phyloP scores from a whole-genome alignment of 768 basidiomycete genomes.

The Steccherinum ochraceum region DNA sequence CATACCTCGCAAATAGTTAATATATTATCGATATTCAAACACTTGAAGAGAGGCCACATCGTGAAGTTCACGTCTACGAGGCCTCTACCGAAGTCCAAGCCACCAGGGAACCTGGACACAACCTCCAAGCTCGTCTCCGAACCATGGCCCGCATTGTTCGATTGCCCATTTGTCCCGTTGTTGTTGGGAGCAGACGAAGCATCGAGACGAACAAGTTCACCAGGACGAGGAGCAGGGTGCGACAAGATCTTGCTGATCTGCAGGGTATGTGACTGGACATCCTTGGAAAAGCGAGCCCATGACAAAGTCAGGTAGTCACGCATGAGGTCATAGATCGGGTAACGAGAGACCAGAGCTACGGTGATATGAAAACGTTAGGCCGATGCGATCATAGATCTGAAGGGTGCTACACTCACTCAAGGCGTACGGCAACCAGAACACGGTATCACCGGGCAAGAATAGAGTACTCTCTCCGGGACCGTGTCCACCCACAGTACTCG shows the following conservation, averaged over 20 bases:
- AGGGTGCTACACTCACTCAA: constrained; percentile 58
- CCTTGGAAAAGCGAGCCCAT: constrained; percentile 92
- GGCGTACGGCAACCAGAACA: constrained; percentile 93
- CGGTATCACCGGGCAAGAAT: constrained; percentile 83
- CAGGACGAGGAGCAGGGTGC: constrained; percentile 81
- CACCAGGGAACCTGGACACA: constrained; percentile 87
- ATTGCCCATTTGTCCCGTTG: constrained; percentile 22
- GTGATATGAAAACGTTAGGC: neutral
- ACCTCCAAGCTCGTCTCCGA: constrained; percentile 62
- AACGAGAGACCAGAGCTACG: constrained; percentile 81
- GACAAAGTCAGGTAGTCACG: constrained; percentile 92
- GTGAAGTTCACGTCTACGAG: constrained; percentile 93
- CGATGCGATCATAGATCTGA: constrained; percentile 1
- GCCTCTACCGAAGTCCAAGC: constrained; percentile 86
- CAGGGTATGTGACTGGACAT: constrained; percentile 87
- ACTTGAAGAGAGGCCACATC: constrained; percentile 95
- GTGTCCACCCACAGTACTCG: constrained; percentile 66
- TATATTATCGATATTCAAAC: constrained; percentile 88
- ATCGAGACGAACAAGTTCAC: constrained; percentile 80
- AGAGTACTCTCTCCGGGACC: constrained; percentile 84
- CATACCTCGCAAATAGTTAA: constrained; percentile 84
- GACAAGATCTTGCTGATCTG: constrained; percentile 86
- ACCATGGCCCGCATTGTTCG: constrained; percentile 25
- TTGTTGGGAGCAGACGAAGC: constrained; percentile 55
- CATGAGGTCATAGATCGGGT: constrained; percentile 94